Conservation (phyloP, 1,139 yeast species). For the Protomyces lactucae-debilis region DNA sequence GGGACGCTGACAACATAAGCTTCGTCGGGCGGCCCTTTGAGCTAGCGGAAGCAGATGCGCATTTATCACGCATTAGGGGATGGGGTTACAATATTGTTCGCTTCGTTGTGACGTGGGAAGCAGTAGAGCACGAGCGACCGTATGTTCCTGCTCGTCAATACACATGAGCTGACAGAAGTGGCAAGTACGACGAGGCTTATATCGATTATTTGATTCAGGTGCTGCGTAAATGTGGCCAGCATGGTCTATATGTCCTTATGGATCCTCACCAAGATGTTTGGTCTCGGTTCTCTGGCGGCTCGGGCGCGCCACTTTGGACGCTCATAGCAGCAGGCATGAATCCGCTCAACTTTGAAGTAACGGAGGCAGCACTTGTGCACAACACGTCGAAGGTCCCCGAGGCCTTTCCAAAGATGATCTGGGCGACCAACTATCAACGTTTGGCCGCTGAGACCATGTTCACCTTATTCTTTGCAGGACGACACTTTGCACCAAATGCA, state of each 20-base stretch:
- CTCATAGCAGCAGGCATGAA: conserved; percentile 89
- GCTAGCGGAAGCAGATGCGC: conserved; percentile 62
- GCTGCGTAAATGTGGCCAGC: conserved; percentile 52
- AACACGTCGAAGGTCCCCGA: conserved; percentile 46
- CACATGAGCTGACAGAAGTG: conserved; percentile 36
- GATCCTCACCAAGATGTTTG: conserved; percentile 96
- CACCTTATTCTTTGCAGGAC: conserved; percentile 78
- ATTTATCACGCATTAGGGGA: conserved; percentile 62
- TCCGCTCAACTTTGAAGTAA: conserved; percentile 59
- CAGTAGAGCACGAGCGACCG: conserved; percentile 85
- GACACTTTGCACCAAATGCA: conserved; percentile 63
- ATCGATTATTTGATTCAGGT: conserved; percentile 64
- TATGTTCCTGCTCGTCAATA: background rate
- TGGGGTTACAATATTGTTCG: conserved; percentile 81
- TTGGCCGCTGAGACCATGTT: conserved; percentile 78
- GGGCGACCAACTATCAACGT: conserved; percentile 84
- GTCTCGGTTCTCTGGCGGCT: conserved; percentile 88
- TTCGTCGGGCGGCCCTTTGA: conserved; percentile 82
- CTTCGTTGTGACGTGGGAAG: conserved; percentile 85
- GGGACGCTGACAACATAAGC: conserved; percentile 64
- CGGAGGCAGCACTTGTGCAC: conserved; percentile 74
- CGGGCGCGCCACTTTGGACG: conserved; percentile 96
- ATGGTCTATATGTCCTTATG: conserved; percentile 72
- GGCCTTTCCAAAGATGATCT: conserved; percentile 72
- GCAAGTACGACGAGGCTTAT: conserved; percentile 70